Conservation (phyloP, 83 land plant species). For the Thuja plicata region DNA sequence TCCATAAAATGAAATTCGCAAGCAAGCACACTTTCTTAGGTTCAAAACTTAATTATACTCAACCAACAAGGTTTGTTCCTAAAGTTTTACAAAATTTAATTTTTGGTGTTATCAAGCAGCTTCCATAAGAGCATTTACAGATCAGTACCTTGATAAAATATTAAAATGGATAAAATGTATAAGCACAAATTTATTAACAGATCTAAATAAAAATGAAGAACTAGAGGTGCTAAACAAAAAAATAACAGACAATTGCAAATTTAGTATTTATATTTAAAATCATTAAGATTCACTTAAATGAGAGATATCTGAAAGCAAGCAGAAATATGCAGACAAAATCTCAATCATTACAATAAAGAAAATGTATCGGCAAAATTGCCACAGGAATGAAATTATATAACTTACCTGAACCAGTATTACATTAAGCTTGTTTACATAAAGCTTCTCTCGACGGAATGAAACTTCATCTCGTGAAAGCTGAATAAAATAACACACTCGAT, state of each 20-base stretch:
- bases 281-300: not conserved
- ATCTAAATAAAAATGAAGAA: not conserved
- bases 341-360: not conserved
- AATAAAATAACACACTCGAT: not conserved
- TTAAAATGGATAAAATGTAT: not conserved
- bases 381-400: not conserved
- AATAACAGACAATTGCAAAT: not conserved
- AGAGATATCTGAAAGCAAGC: not conserved
- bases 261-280: not conserved
- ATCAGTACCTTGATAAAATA: not conserved
- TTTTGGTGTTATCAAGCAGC: not conserved
- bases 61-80: not conserved
- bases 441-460: constrained; percentile 76
- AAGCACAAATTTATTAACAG: not conserved
- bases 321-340: not conserved
- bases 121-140: not conserved
- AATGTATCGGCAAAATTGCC: not conserved
- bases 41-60: not conserved
- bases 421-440: constrained; percentile 97
- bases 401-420: constrained; percentile 94
- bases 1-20: not conserved
- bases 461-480: constrained; percentile 93
- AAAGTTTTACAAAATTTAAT: not conserved
- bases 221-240: not conserved
- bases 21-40: not conserved